phyloP scores from a whole-genome alignment of 495 filamentous ascomycete genomes.

The Choiromyces venosus region DNA sequence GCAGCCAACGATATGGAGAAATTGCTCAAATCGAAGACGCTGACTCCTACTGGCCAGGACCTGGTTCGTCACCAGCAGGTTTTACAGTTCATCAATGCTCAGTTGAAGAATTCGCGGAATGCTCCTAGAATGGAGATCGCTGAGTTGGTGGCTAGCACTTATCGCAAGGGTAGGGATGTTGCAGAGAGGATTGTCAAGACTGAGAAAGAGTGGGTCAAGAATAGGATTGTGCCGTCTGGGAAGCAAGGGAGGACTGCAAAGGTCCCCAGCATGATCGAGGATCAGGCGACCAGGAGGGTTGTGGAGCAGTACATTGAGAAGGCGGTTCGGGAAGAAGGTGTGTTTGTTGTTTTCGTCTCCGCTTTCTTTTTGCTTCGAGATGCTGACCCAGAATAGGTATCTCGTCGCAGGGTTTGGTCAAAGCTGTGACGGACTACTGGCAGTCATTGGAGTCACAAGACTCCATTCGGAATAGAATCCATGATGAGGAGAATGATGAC shows the following conservation, averaged over 20 bases:
- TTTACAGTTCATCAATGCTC: slow-evolving; percentile 30
- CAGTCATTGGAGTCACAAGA: slow-evolving; percentile 12
- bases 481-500: slow-evolving; percentile 17
- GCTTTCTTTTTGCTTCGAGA: background rate
- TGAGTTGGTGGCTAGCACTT: slow-evolving; percentile 21
- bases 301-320: slow-evolving; percentile 13
- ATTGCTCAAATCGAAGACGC: slow-evolving; percentile 27
- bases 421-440: slow-evolving; percentile 22
- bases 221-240: slow-evolving; percentile 20
- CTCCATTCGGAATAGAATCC: slow-evolving; percentile 10
- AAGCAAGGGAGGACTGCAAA: slow-evolving; percentile 29
- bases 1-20: slow-evolving; percentile 29
- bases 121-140: slow-evolving; percentile 26
- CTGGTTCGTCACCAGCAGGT: slow-evolving; percentile 30
- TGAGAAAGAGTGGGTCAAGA: slow-evolving; percentile 28
- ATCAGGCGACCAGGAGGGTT: slow-evolving; percentile 8
- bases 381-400: slow-evolving; percentile 11
- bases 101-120: slow-evolving; percentile 16
- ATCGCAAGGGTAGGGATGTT: slow-evolving; percentile 27
- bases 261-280: slow-evolving; percentile 26
- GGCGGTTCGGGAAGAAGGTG: slow-evolving; percentile 15
- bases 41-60: slow-evolving; percentile 24
- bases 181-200: slow-evolving; percentile 21
- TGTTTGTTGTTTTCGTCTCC: background rate
- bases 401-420: slow-evolving; percentile 19